Evolutionary conservation across 2,329 filamentous ascomycete species (phyloP).

Genomic region (Fusarium acutatum): DNA sequence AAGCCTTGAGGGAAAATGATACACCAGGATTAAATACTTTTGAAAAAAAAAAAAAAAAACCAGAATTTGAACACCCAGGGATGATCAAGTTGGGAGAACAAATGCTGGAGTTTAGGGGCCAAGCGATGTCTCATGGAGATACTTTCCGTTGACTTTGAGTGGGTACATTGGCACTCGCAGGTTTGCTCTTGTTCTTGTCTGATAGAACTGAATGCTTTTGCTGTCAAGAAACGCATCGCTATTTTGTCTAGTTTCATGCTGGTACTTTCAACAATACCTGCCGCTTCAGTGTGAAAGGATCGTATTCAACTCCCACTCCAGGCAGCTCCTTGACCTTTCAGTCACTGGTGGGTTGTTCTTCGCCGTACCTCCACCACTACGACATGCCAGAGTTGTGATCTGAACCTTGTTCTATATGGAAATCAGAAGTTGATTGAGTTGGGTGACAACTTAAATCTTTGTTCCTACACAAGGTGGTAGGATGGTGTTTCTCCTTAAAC

Average conservation of each 20-base stretch:
- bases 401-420: background rate
- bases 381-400: background rate
- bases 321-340: background rate
- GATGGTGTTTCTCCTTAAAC: background rate
- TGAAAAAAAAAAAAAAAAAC: background rate
- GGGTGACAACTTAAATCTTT: background rate
- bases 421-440: background rate
- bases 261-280: background rate
- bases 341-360: background rate
- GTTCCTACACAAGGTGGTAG: background rate
- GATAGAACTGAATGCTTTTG: slow-evolving; percentile 19
- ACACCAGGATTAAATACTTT: background rate
- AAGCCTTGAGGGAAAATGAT: slow-evolving; percentile 51
- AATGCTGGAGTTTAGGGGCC: slow-evolving; percentile 31
- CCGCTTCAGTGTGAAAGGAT: background rate
- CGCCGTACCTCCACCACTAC: background rate
- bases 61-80: slow-evolving; percentile 9
- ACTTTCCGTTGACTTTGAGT: slow-evolving; percentile 20
- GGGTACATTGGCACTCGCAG: slow-evolving; percentile 22
- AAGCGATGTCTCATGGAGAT: slow-evolving; percentile 22
- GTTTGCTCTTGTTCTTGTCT: slow-evolving; percentile 27
- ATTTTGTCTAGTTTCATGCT: slow-evolving; percentile 8
- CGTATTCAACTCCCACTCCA: background rate
- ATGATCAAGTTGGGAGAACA: slow-evolving; percentile 9
- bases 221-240: slow-evolving; percentile 9